A percentile compares a stretch with the other conserved stretches of the same genome.
Evolutionary conservation across 257 asterid species (phyloP).

Genomic region (Nicotiana benthamiana): DNA sequence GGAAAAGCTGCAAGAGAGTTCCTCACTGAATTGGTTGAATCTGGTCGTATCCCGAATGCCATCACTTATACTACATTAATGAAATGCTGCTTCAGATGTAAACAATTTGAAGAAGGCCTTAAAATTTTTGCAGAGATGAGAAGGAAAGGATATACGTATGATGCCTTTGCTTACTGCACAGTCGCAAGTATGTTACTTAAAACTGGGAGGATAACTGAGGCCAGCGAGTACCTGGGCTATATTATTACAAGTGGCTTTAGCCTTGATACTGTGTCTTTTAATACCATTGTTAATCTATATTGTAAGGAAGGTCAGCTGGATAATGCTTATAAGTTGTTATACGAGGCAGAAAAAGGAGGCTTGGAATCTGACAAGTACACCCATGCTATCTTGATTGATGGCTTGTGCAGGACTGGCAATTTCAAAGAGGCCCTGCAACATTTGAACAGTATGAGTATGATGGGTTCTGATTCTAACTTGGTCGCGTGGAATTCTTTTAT

Average conservation of each 20-base stretch:
- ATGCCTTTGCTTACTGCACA: slow-evolving; percentile 3
- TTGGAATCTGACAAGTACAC: slow-evolving; percentile 5
- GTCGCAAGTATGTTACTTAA: not conserved
- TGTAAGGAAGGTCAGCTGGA: slow-evolving; percentile 1
- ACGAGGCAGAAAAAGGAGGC: slow-evolving; percentile 3
- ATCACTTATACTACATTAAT: not conserved
- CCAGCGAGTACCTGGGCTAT: not conserved
- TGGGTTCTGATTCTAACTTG: not conserved
- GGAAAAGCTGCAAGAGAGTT: not conserved
- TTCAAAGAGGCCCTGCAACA: slow-evolving; percentile 1
- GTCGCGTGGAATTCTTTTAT: slow-evolving; percentile 3
- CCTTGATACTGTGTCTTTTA: not conserved
- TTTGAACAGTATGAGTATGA: slow-evolving; percentile 3
- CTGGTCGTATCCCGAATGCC: not conserved
- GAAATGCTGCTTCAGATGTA: slow-evolving; percentile 1
- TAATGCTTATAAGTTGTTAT: not conserved
- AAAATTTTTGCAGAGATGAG: not conserved
- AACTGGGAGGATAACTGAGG: slow-evolving; percentile 7
- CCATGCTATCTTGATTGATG: not conserved
- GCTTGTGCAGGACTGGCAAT: slow-evolving; percentile 3
- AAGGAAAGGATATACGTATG: not conserved
- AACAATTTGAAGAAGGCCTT: slow-evolving; percentile 6
- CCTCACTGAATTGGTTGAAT: not conserved
- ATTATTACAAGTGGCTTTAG: not conserved
- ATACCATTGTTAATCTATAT: not conserved